These are phyloP conservation scores for Yamadazyma diddensiae DNA, from an alignment of 1,139 yeast genomes.

Conservation along the genomic window DNA sequence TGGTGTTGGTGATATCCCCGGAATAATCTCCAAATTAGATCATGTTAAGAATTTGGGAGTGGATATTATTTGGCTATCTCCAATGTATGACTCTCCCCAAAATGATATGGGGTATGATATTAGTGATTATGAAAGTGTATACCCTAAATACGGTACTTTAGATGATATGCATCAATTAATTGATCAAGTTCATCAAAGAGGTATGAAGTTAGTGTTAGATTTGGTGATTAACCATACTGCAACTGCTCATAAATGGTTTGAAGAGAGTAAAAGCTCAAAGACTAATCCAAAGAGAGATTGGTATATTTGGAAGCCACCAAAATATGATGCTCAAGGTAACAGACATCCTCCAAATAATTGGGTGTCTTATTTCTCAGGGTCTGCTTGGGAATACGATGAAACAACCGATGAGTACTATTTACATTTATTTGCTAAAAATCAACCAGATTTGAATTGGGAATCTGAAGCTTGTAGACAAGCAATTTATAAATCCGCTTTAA, in stretches of 20 bases:
- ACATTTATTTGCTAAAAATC: slow-evolving; percentile 49
- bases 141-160: slow-evolving; percentile 53
- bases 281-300: slow-evolving; percentile 59
- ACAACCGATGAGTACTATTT: slow-evolving; percentile 52
- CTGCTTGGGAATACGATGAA: slow-evolving; percentile 60
- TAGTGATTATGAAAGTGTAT: slow-evolving; percentile 49
- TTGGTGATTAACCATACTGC: slow-evolving; percentile 62
- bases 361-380: slow-evolving; percentile 52
- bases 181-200: slow-evolving; percentile 45
- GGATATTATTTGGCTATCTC: slow-evolving; percentile 57
- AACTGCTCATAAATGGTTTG: slow-evolving; percentile 54
- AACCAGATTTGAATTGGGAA: slow-evolving; percentile 65
- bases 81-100: slow-evolving; percentile 59
- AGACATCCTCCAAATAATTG: slow-evolving; percentile 60
- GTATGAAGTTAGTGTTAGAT: slow-evolving; percentile 53
- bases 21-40: slow-evolving; percentile 51
- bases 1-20: slow-evolving; percentile 57
- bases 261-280: slow-evolving; percentile 52
- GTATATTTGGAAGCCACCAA: slow-evolving; percentile 57
- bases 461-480: slow-evolving; percentile 50
- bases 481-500: slow-evolving; percentile 48
- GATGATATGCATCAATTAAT: slow-evolving; percentile 50
- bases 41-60: slow-evolving; percentile 51
- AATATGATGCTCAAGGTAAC: slow-evolving; percentile 38
- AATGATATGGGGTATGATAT: slow-evolving; percentile 68